Percentiles rank a stretch among this genome's conserved stretches.
Conservation (phyloP, 164 flowering plant genomes). For the Piper longum region DNA sequence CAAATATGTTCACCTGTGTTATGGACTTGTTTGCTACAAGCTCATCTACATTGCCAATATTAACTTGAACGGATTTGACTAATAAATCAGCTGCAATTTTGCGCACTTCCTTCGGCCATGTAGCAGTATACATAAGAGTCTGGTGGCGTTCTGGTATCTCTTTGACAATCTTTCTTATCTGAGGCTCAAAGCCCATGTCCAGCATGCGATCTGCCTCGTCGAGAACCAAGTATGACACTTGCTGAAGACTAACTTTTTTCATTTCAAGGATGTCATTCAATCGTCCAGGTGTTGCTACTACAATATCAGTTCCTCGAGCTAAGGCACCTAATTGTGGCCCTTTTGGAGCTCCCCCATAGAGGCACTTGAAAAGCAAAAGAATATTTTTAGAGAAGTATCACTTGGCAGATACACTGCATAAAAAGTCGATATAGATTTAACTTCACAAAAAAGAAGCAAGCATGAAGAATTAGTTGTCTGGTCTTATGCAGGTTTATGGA, state of each 20-base stretch:
- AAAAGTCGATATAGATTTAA: no score
- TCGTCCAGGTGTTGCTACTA: slow-evolving; percentile 93
- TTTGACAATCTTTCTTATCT: slow-evolving; percentile 79
- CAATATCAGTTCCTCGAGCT: slow-evolving; percentile 73
- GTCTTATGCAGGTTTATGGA: no score
- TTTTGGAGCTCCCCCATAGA: slow-evolving; percentile 90
- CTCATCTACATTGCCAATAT: slow-evolving; percentile 76
- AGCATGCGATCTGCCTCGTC: slow-evolving; percentile 98
- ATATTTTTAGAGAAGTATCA: no score
- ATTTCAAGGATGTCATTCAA: slow-evolving; percentile 82
- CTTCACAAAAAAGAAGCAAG: no score
- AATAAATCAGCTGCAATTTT: slow-evolving; percentile 83
- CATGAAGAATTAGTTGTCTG: no score
- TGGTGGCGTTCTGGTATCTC: slow-evolving; percentile 80
- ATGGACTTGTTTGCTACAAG: slow-evolving; percentile 85
- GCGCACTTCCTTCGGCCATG: slow-evolving; percentile 90
- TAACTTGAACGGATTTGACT: slow-evolving; percentile 73
- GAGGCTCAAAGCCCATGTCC: slow-evolving; percentile 97
- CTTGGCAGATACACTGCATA: not conserved
- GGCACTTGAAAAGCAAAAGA: slow-evolving; percentile 30
- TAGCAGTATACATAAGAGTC: slow-evolving; percentile 90
- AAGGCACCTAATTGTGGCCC: slow-evolving; percentile 63
- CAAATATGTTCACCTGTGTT: slow-evolving; percentile 45
- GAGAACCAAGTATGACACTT: slow-evolving; percentile 75
- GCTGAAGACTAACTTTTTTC: slow-evolving; percentile 58